Percentiles rank a stretch among this genome's conserved stretches.
Evolutionary conservation across 768 basidiomycete genomes (phyloP).

Genomic region (Pleurotus giganteus): DNA sequence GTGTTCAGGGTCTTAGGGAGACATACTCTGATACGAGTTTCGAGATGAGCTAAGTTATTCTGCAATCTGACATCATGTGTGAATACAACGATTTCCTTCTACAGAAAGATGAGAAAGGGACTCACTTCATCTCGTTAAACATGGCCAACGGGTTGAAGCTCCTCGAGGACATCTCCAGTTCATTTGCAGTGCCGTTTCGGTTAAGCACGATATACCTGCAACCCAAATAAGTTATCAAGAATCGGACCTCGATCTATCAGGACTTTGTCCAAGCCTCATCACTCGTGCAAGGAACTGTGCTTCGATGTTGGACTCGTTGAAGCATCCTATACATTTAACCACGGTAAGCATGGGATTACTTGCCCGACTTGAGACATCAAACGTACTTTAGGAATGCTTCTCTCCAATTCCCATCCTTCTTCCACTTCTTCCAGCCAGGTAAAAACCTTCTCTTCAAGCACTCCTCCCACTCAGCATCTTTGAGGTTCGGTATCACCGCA

Average conservation of each 20-base stretch:
- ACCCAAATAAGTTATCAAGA: slow-evolving; percentile 11
- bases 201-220: slow-evolving; percentile 72
- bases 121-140: slow-evolving; percentile 79
- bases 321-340: slow-evolving; percentile 42
- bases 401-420: slow-evolving; percentile 62
- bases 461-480: slow-evolving; percentile 69
- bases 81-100: background rate
- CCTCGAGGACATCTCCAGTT: slow-evolving; percentile 65
- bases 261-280: slow-evolving; percentile 87
- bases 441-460: slow-evolving; percentile 69
- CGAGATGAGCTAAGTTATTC: slow-evolving; percentile 64
- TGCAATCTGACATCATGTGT: slow-evolving; percentile 47
- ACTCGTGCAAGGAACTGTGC: slow-evolving; percentile 63
- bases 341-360: slow-evolving; percentile 10
- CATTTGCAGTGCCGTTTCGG: slow-evolving; percentile 73
- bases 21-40: slow-evolving; percentile 62
- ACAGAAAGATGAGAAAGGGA: slow-evolving; percentile 11
- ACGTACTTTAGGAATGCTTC: slow-evolving; percentile 64
- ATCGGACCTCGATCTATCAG: slow-evolving; percentile 17
- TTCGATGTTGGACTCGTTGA: slow-evolving; percentile 68
- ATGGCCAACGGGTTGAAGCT: slow-evolving; percentile 62
- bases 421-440: slow-evolving; percentile 75
- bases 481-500: slow-evolving; percentile 66
- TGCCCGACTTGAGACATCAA: background rate
- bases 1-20: slow-evolving; percentile 44